Evolutionary conservation across 257 asterid genomes (phyloP), one percentile per base, ranked within the genome.

Genomic region (Nicotiana tabacum): DNA sequence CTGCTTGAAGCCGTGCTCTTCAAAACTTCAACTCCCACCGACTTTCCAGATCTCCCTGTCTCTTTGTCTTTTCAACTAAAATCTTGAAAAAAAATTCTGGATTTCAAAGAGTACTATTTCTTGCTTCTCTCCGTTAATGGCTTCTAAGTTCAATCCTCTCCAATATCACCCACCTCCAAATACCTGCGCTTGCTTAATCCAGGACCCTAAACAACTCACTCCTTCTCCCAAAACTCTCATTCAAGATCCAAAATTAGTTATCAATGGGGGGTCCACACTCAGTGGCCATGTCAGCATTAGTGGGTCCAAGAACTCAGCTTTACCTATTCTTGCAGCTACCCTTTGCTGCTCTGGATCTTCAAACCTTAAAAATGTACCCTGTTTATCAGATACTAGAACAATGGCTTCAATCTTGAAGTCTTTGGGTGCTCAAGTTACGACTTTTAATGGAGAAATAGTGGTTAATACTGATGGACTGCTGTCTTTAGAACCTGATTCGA

Each of bases 271-370:
- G 10, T 43, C 85, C 35, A 82, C 66, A 37, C 87, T 89, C 46
- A 82, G 85, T 29, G 91, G 91, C 78, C 92, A 88, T n/a, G 89
- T 83, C 3, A 16, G 85, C 79, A 77, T 89, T 1, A 86, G 88
- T 77, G 92, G 92, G 43, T 89, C 90, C 27, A 89, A 89, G 88
- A 85, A 86, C 82, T 82, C 89, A 10, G 87, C 90, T 30, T 32
- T 89, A n/a, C 65, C 90, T 5, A 82, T 89, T 78, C 64, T 87
- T 27, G 92, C 90, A 2, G 90, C 90, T 2, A 84, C 90, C 24
- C 90, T 89, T 53, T 87, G 87, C 74, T 87, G 90, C 18, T 56
- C 82, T 17, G 85, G 85, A 55, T n/a, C 84, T 33, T 83, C 88
- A 0, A 86, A 81, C 57, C 84, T 87, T 18, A 66, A 9, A 3